phyloP scores from a whole-genome alignment of 768 basidiomycete genomes.

The Dictyophora rubrovolvata region DNA sequence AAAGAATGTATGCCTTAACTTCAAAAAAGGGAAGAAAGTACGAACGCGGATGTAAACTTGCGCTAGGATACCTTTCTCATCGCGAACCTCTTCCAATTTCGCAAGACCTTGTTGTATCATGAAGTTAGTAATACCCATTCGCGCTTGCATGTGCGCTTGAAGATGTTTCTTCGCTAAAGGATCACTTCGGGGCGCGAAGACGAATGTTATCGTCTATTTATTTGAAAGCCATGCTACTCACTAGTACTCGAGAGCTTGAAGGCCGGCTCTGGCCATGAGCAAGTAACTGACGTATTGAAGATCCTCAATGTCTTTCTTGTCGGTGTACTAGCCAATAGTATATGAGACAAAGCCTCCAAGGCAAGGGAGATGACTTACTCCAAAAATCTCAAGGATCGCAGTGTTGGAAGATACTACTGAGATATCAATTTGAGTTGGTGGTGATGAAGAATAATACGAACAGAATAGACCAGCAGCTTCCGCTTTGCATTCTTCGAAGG shows the following conservation, averaged over 20 bases:
- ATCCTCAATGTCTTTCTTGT: constrained; percentile 60
- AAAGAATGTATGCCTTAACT: background rate
- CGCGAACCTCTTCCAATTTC: constrained; percentile 56
- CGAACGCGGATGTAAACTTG: constrained; percentile 62
- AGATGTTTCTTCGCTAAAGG: constrained; percentile 74
- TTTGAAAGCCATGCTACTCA: background rate
- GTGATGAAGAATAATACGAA: constrained; percentile 24
- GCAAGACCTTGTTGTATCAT: constrained; percentile 64
- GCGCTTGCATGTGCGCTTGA: constrained; percentile 78
- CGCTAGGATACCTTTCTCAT: constrained; percentile 45
- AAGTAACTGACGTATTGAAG: constrained; percentile 76
- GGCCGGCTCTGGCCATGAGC: constrained; percentile 76
- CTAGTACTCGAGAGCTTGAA: constrained; percentile 73
- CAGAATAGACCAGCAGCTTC: constrained; percentile 79
- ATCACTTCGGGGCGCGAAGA: constrained; percentile 26
- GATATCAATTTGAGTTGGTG: background rate
- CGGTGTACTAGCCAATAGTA: constrained; percentile 41
- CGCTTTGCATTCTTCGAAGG: constrained; percentile 89
- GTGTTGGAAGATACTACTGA: constrained; percentile 57
- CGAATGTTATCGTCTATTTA: background rate
- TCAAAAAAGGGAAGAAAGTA: constrained; percentile 4
- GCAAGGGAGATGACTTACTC: constrained; percentile 32
- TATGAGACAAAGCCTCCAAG: background rate
- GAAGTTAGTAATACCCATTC: constrained; percentile 75
- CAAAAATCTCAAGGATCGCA: constrained; percentile 74